phyloP scores from a whole-genome alignment of 768 basidiomycete genomes.

The Termitomyces sp. region DNA sequence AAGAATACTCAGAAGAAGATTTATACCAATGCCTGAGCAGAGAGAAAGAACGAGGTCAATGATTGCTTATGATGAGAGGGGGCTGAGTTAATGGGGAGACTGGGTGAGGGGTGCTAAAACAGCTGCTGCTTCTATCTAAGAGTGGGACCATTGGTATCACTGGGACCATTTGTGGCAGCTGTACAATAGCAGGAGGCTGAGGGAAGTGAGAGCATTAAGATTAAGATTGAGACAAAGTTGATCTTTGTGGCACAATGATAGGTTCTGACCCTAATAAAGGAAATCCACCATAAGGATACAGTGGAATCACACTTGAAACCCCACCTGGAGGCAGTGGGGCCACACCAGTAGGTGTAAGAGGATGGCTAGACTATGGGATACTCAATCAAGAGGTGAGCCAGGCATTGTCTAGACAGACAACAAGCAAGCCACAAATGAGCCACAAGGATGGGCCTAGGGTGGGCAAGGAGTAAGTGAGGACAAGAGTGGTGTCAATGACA shows the following conservation, averaged over 20 bases:
- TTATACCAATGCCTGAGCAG: neutral
- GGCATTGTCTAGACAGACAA: too few relatives aligned
- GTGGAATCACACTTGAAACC: too few relatives aligned
- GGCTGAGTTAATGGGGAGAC: neutral
- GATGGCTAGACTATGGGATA: too few relatives aligned
- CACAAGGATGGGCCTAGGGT: too few relatives aligned
- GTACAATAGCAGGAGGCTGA: neutral
- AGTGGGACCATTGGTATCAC: neutral
- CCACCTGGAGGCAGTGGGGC: neutral
- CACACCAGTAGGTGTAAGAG: neutral
- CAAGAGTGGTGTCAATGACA: too few relatives aligned
- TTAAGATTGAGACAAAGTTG: neutral
- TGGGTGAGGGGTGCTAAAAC: neutral
- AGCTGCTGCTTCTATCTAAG: neutral
- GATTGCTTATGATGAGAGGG: neutral
- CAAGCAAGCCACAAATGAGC: too few relatives aligned
- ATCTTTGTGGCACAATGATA: neutral
- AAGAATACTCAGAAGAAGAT: neutral
- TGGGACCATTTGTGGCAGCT: neutral
- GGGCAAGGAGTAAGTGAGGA: too few relatives aligned
- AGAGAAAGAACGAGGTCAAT: slow-evolving; percentile 17
- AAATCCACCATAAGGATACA: neutral
- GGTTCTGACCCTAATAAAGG: neutral
- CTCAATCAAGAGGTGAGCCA: too few relatives aligned
- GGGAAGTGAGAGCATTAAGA: slow-evolving; percentile 5